These are phyloP conservation scores for Scheffersomyces segobiensis DNA, from an alignment of 1,139 yeast species.

Conservation along the genomic window DNA sequence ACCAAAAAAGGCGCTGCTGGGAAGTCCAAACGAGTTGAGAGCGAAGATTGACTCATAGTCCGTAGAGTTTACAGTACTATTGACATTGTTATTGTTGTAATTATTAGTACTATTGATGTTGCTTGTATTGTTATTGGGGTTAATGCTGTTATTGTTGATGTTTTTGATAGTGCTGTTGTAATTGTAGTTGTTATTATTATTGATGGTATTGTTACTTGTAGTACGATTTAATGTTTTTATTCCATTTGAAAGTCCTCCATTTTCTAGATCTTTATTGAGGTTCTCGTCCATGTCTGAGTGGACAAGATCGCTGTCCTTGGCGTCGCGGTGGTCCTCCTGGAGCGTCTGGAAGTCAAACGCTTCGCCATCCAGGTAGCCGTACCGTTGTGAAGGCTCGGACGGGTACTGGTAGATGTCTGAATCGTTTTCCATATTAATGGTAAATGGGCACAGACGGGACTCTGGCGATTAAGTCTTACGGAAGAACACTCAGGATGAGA, in stretches of 20 bases:
- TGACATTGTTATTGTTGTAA: constrained; percentile 1
- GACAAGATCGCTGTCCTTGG: background rate
- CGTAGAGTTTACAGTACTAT: background rate
- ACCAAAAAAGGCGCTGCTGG: constrained; percentile 2
- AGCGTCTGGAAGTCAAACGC: background rate
- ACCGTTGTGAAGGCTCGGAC: background rate
- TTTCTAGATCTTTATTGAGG: background rate
- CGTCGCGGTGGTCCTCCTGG: background rate
- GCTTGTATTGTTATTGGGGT: background rate
- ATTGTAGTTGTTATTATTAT: background rate
- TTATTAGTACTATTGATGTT: background rate
- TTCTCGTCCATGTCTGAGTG: background rate
- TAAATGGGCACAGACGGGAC: background rate
- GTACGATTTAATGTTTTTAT: background rate
- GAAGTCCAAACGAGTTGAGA: constrained; percentile 1
- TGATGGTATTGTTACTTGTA: background rate
- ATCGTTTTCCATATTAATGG: background rate
- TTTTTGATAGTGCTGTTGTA: background rate
- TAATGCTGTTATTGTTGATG: background rate
- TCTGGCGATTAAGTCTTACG: background rate
- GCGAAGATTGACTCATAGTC: background rate
- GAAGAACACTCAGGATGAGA: background rate
- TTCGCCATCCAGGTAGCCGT: background rate
- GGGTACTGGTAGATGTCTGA: background rate
- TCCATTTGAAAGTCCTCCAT: background rate